Base-by-base conservation (phyloP, 2,329 filamentous ascomycete species). In the Aspergillus awamori region DNA sequence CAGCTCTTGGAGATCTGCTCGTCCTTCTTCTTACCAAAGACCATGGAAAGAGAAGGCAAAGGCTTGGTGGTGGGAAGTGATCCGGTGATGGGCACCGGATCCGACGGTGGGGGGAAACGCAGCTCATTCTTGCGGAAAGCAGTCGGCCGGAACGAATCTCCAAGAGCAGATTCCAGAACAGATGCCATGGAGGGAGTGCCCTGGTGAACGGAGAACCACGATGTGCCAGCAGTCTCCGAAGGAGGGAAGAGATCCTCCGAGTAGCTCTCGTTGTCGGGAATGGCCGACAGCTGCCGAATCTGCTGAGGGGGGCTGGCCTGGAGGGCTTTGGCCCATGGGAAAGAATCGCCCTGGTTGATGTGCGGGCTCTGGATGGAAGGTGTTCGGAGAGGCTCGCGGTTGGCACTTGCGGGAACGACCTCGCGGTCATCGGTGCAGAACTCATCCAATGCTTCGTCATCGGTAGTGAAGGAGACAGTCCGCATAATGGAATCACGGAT, bases 1-100 rank as follows among this genome's bases (percentile, higher is more conserved):
- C 95, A 99, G 82, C 95, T 98, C 89, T 98, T 98, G 59, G 95
- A 97, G 52, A 96, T 91, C 52, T 85, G 82, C 49, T 94, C 90
- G 64, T 87, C 86, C 74, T 90, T 87, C 38, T 74, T 73, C 72
- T 88, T 88, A 55, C 91, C 91, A 74, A 96, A 94, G 54, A 94
- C 86, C 72, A 89, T 86, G 4, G 91, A 88, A 83, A 94, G 89
- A 63, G 91, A 88, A 57, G 86, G 82, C 68, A 89, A 81, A 43
- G 86, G 84, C 74, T 84, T 80, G 70, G 81, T 73, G 64, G 87
- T 80, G 0, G 92, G 89, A 73, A 95, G 87, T 13, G 90, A 90
- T 78, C 93, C 91, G 64, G 85, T 87, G 73, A 95, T 94, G 5
- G 91, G 89, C 26, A 95, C 83, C 1, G 92, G 83, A 68, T 84